phyloP scores from a whole-genome alignment of 1,284 basidiomycete genomes.

The Cutaneotrichosporon arboriforme region DNA sequence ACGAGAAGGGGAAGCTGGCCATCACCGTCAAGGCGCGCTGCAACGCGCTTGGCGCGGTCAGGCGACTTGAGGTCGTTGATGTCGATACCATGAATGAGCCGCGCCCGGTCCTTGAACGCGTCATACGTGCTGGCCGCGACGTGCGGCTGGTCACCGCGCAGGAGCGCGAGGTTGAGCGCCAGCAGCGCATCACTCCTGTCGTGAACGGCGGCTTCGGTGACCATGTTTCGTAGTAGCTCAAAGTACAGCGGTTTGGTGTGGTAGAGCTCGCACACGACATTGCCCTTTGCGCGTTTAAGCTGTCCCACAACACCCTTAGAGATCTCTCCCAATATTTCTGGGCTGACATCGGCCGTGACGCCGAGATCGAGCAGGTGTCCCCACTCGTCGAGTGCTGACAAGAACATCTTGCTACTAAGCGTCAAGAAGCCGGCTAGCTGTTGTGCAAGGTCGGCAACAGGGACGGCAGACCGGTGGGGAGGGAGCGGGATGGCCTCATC shows the following conservation, averaged over 20 bases:
- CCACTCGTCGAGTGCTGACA: constrained; percentile 10
- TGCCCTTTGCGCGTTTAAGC: background rate
- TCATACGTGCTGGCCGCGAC: constrained; percentile 10
- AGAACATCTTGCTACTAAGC: too few relatives aligned
- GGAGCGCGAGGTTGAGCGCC: constrained; percentile 18
- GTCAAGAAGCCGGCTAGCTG: too few relatives aligned
- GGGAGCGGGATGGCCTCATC: too few relatives aligned
- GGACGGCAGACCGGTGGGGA: too few relatives aligned
- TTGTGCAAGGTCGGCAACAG: too few relatives aligned
- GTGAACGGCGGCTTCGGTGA: constrained; percentile 24
- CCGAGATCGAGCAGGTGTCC: constrained; percentile 7
- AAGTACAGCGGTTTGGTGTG: constrained; percentile 8
- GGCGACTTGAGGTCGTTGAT: constrained; percentile 10
- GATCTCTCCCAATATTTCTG: constrained; percentile 8
- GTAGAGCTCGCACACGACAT: constrained; percentile 3
- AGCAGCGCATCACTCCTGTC: constrained; percentile 20
- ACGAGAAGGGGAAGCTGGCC: constrained; percentile 21
- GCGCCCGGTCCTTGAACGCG: constrained; percentile 15
- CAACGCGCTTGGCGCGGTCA: constrained; percentile 20
- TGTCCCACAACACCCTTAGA: constrained; percentile 11
- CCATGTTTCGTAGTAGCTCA: constrained; percentile 19
- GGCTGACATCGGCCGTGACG: background rate
- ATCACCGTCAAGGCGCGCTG: constrained; percentile 18
- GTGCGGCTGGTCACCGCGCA: constrained; percentile 17
- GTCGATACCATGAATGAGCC: constrained; percentile 19